Conservation (phyloP, 805 yeast species). For the Metschnikowia vanudenii region DNA sequence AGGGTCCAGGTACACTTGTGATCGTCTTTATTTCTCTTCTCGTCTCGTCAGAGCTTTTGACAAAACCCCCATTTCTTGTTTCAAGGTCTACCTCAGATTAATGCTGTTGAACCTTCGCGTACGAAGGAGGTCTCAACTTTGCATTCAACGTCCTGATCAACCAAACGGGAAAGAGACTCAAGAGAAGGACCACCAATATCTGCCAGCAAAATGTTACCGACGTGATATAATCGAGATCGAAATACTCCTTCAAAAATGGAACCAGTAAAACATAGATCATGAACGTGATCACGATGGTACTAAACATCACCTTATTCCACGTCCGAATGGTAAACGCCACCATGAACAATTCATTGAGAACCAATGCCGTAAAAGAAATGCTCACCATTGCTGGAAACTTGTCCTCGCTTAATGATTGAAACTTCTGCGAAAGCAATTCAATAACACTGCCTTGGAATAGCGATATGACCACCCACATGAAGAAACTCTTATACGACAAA, state of each 20-base stretch:
- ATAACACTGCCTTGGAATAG: conserved; percentile 88
- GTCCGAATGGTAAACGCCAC: conserved; percentile 88
- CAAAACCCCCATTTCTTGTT: too few species aligned
- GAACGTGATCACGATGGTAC: conserved; percentile 69
- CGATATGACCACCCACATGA: conserved; percentile 86
- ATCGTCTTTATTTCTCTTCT: too few species aligned
- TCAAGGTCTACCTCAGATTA: conserved; percentile 18
- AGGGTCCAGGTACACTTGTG: too few species aligned
- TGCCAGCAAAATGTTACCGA: conserved; percentile 69
- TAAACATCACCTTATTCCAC: conserved; percentile 82
- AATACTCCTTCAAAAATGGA: conserved; percentile 87
- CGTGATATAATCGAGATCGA: conserved; percentile 62
- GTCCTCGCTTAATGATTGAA: conserved; percentile 57
- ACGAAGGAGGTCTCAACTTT: conserved; percentile 85
- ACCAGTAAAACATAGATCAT: conserved; percentile 66
- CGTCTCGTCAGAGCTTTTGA: too few species aligned
- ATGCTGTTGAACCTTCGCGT: conserved; percentile 92
- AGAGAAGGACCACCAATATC: conserved; percentile 54
- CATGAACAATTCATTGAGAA: conserved; percentile 87
- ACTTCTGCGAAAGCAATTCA: conserved; percentile 76
- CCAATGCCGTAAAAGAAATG: conserved; percentile 72
- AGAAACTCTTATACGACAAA: conserved; percentile 81
- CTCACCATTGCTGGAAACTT: conserved; percentile 79
- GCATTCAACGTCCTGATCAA: conserved; percentile 71
- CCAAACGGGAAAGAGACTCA: conserved; percentile 90